Base-by-base conservation (phyloP, 768 basidiomycete species). In the Tephrocybe rancida region DNA sequence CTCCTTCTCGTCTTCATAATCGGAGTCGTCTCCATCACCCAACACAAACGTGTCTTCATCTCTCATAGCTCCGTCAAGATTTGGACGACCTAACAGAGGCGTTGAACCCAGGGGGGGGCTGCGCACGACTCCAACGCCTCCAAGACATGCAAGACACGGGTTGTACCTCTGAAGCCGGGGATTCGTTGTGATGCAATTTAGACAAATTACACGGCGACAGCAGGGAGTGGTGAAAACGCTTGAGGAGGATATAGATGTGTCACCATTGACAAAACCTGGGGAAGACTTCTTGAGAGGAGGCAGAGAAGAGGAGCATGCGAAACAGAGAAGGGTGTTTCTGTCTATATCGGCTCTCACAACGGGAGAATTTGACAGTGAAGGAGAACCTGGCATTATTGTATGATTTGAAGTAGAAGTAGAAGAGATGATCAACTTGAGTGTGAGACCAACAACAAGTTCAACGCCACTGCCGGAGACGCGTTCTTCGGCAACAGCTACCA, bases 131-230 rank as follows among this genome's bases (percentile, higher is more conserved):
- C 66, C 75, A 1, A 84, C 78, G 2, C 86, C 86, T 11, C 76
- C 81, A 1, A 88, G 74, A 63, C 89, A 91, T 6, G 77, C 75
- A 16, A 92, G 68, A 65, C 90, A 92, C 6, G 90, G 90, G 62
- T 90, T 72, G 62, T 90, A 91, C 52, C 83, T 73, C 29, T 75
- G 70, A 19, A 90, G 73, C 16, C 90, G 79, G 0, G 87, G 84
- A 63, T 90, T 90, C 2, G 71, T 64, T 1, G 65, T 50, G 19
- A 86, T 68, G 62, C 90, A 92, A 2, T 64, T 50, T 5, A 76
- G 71, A 59, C 90, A 92, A 47, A 92, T 91, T 3, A 81, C 82
- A 0, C 81, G 78, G 7, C 62, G 55, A 70, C 90, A 92, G 68
- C 90, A 92, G 10, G 62, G 69, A 0, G 89, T 90, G 8, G 73